Evolutionary conservation across 306 rosid genomes (phyloP), one percentile per base, ranked within the genome.

Genomic region (Pyrus betulifolia): DNA sequence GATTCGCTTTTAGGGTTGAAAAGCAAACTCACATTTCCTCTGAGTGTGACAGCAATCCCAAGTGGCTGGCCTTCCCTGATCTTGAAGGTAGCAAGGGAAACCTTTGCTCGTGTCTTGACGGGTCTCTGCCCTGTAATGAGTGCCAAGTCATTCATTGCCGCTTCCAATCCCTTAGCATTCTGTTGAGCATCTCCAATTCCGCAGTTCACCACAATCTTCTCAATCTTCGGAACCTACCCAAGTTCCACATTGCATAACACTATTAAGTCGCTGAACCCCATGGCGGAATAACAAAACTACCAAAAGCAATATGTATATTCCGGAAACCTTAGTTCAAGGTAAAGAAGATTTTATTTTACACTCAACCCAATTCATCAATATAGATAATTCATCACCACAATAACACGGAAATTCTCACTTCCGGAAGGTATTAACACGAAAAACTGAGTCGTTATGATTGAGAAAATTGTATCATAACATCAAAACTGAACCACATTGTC

Each of bases 141-240:
- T 18, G 98, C 96, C 58, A 94, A 76, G 60, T 94, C 99, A 82
- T 80, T 88, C 84, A 95, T 79, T 68, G 97, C 99, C 0, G 97
- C 96, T 8, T 95, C 99, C 88, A 95, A 84, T 33, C 99, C 97
- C 84, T 95, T 95, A 5, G 99, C 79, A 85, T 95, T 95, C 63
- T 95, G 99, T 62, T 96, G 97, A 52, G 99, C 99, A 73, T 92
- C 99, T 76, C 99, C 99, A 22, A 95, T 89, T 77, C 99, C 99
- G 45, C 97, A 95, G 77, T 95, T 95, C 77, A 95, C 97, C 76
- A 92, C 97, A 62, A 95, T 78, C 92, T 95, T 92, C 81, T 90
- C 86, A 76, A 95, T 71, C 87, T 92, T 92, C 28, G 99, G 99
- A 35, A 95, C 99, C 99, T 93, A 81, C 70, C 21, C 33, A 72